phyloP scores from a whole-genome alignment of 768 basidiomycete genomes.

The Tulasnella sp. region DNA sequence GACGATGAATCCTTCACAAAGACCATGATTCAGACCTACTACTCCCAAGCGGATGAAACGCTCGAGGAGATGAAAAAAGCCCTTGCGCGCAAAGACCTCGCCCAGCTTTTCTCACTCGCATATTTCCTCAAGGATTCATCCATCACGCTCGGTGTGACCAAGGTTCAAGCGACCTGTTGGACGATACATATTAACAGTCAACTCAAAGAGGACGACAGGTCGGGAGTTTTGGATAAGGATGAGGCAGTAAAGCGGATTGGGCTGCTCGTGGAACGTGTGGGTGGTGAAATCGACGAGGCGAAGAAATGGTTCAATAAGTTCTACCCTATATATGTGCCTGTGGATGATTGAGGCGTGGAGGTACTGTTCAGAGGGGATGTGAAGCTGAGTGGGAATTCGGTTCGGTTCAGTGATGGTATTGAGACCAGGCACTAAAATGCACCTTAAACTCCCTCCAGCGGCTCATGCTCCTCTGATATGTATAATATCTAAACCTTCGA shows the following conservation, averaged over 20 bases:
- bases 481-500: too few species aligned
- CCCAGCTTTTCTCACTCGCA: slow-evolving; percentile 58
- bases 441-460: too few species aligned
- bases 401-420: too few species aligned
- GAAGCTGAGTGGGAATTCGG: too few species aligned
- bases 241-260: slow-evolving; percentile 52
- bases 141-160: slow-evolving; percentile 75
- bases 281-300: slow-evolving; percentile 58
- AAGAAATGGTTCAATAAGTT: slow-evolving; percentile 53
- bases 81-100: slow-evolving; percentile 48
- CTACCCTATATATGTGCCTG: too few species aligned
- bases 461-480: too few species aligned
- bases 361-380: too few species aligned
- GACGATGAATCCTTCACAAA: slow-evolving; percentile 71
- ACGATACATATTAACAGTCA: slow-evolving; percentile 83
- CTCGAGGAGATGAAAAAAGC: slow-evolving; percentile 68
- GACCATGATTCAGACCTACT: slow-evolving; percentile 71
- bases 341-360: too few species aligned
- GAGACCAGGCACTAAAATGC: too few species aligned
- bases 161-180: slow-evolving; percentile 79
- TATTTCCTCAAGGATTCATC: slow-evolving; percentile 98
- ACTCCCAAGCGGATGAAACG: slow-evolving; percentile 65
- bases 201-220: slow-evolving; percentile 44
- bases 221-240: slow-evolving; percentile 31
- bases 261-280: slow-evolving; percentile 46